Evolutionary conservation across 495 filamentous ascomycete genomes (phyloP).

Genomic region (Penicillium goetzii): DNA sequence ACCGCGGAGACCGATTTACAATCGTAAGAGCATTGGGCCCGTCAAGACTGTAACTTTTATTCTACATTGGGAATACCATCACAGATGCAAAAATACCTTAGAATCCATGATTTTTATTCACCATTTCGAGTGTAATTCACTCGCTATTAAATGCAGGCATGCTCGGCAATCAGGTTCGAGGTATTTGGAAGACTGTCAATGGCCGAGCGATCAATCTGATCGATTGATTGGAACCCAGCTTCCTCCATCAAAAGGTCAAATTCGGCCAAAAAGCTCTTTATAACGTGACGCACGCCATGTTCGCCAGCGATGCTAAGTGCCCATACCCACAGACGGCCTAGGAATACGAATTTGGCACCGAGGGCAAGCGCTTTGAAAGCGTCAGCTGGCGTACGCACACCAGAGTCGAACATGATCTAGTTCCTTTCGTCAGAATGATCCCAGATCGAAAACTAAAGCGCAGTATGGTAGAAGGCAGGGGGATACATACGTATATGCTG

Average conservation of each 20-base stretch:
- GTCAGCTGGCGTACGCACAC: slow-evolving; percentile 60
- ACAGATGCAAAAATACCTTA: neutral
- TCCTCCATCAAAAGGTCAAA: slow-evolving; percentile 69
- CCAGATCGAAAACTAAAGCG: too few relatives aligned
- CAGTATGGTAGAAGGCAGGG: too few relatives aligned
- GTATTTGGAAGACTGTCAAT: slow-evolving; percentile 21
- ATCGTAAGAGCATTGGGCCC: too few relatives aligned
- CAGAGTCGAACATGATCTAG: slow-evolving; percentile 63
- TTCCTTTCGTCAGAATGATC: neutral
- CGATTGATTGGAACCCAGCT: slow-evolving; percentile 52
- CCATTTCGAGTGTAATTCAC: neutral
- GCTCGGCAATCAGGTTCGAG: slow-evolving; percentile 6
- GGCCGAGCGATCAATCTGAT: slow-evolving; percentile 21
- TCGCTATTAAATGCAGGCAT: neutral
- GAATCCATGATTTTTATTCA: neutral
- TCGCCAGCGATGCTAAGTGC: slow-evolving; percentile 62
- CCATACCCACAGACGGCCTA: slow-evolving; percentile 67
- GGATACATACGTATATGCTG: slow-evolving; percentile 42
- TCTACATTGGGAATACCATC: too few relatives aligned
- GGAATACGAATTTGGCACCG: slow-evolving; percentile 66
- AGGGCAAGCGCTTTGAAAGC: slow-evolving; percentile 65
- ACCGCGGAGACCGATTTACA: too few relatives aligned
- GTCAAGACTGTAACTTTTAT: too few relatives aligned
- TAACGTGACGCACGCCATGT: slow-evolving; percentile 63
- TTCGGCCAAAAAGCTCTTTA: slow-evolving; percentile 67